Percentiles rank a stretch among this genome's conserved stretches.
These are phyloP conservation scores for Hyaloscypha variabilis DNA, from an alignment of 495 filamentous ascomycete genomes.

Conservation along the genomic window DNA sequence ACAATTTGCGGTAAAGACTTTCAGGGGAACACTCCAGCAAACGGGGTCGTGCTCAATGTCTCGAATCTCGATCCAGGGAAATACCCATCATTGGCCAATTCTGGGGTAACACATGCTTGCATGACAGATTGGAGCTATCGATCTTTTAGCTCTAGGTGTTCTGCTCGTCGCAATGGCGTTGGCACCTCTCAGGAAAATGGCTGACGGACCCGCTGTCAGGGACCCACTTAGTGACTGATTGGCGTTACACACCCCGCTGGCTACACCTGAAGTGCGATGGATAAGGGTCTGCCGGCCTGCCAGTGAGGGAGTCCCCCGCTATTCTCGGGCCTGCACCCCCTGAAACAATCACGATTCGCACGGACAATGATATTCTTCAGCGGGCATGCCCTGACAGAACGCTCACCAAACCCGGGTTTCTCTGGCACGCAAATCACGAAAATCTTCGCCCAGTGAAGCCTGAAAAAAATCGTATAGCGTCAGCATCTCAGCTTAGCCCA, in stretches of 20 bases:
- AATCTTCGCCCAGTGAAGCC: background rate
- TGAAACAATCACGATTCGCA: slow-evolving; percentile 16
- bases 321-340: background rate
- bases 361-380: slow-evolving; percentile 10
- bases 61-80: background rate
- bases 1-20: slow-evolving; percentile 4
- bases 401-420: background rate
- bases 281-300: background rate
- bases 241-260: background rate
- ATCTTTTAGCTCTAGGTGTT: background rate
- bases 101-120: background rate
- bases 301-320: background rate
- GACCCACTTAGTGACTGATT: background rate
- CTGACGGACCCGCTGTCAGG: background rate
- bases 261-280: background rate
- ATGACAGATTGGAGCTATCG: background rate
- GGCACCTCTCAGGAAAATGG: background rate
- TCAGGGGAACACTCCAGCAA: slow-evolving; percentile 1
- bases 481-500: background rate
- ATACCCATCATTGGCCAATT: background rate
- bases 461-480: background rate
- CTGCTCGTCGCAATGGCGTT: background rate
- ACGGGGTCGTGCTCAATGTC: background rate
- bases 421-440: background rate
- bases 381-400: background rate